Base-by-base conservation (phyloP, 495 filamentous ascomycete species). In the Trichoderma orchidacearum region DNA sequence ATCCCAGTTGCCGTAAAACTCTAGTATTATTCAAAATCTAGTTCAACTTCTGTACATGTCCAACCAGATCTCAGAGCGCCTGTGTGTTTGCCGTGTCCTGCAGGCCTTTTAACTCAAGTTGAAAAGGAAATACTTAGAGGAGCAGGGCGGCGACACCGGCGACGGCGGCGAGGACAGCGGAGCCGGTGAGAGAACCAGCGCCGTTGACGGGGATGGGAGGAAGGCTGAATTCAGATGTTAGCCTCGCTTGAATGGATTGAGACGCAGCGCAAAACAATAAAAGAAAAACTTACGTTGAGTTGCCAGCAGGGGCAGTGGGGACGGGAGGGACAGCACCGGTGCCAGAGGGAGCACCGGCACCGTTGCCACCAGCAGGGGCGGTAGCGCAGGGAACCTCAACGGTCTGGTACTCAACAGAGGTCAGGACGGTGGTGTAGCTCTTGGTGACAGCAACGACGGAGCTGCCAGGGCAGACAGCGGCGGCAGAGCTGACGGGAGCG, bases 331-430 rank as follows among this genome's bases (percentile, higher is more conserved):
- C 50, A 58, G 62, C 58, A 59, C 62, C 66, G 53, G 64, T 63
- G 56, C 63, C 67, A 59, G 66, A 64, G 59, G 60, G 61, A 35
- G 32, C 32, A 53, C 30, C 63, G 34, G 57, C 60, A 53, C 60
- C 50, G 58, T 30, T 56, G 56, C 41, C 41, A 48, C 41, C 41
- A 48, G 41, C 41, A 27, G 41, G 41, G 41, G 12, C 61, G 61
- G 68, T 72, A 30, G 62, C 61, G 66, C 70, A 70, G 56, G 68
- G 64, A 52, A 73, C 59, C 35, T 62, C 63, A 58, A 80, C 63
- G 60, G 74, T 78, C 60, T 68, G 70, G 72, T 77, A 78, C 74
- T 74, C 74, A 67, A 78, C 73, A 60, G 71, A 72, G 58, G 76
- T 75, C 65, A 78, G 66, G 62, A 76, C 72, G 53, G 76, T 75